phyloP scores from a whole-genome alignment of 331 rosid genomes.

The Prunus yedoensis region DNA sequence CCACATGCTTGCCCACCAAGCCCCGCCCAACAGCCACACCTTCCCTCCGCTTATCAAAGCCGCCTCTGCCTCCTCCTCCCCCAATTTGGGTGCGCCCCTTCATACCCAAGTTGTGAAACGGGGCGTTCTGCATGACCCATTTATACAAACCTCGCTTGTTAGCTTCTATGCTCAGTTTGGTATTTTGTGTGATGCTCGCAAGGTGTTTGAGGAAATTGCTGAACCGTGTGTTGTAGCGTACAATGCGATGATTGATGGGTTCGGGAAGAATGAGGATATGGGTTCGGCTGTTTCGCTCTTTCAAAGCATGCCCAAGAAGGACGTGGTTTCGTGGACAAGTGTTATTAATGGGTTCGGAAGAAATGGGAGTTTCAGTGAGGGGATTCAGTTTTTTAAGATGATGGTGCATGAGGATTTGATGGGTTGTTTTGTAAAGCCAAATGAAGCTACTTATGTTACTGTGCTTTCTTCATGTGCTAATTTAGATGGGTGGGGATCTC shows the following conservation, averaged over 20 bases:
- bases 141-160: slow-evolving; percentile 59
- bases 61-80: slow-evolving; percentile 24
- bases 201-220: slow-evolving; percentile 72
- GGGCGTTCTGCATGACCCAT: slow-evolving; percentile 48
- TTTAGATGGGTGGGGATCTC: slow-evolving; percentile 45
- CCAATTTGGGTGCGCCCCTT: slow-evolving; percentile 31
- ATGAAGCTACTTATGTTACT: slow-evolving; percentile 73
- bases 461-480: slow-evolving; percentile 60
- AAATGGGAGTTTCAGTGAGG: slow-evolving; percentile 46
- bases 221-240: slow-evolving; percentile 45
- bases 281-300: slow-evolving; percentile 54
- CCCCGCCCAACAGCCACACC: slow-evolving; percentile 64
- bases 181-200: slow-evolving; percentile 37
- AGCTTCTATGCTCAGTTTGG: slow-evolving; percentile 27
- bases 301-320: slow-evolving; percentile 39
- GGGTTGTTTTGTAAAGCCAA: slow-evolving; percentile 52
- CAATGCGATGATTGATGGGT: slow-evolving; percentile 68
- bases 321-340: slow-evolving; percentile 77
- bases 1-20: slow-evolving; percentile 57
- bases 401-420: slow-evolving; percentile 50
- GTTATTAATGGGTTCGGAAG: slow-evolving; percentile 55
- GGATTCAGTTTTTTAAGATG: slow-evolving; percentile 45
- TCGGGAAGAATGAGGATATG: slow-evolving; percentile 56
- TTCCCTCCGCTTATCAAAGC: slow-evolving; percentile 67
- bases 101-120: slow-evolving; percentile 60